Conservation (phyloP, 208 protist species). For the Angomonas deanei region DNA sequence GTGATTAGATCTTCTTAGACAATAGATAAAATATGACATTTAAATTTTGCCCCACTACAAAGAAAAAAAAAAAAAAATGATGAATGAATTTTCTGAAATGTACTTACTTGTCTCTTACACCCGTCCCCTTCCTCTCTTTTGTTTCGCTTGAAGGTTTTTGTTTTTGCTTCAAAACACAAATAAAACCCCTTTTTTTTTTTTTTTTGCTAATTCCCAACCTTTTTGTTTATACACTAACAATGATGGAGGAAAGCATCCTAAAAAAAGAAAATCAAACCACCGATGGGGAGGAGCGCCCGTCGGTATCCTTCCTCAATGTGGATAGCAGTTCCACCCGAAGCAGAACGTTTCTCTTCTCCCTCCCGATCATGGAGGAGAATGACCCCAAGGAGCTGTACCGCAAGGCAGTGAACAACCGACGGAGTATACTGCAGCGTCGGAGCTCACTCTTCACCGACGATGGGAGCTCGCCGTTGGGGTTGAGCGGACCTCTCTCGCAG, state of each 20-base stretch:
- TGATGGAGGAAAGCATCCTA: not conserved
- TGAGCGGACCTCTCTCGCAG: no score
- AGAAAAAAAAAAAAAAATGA: no score
- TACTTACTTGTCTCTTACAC: not conserved
- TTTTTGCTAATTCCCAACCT: not conserved
- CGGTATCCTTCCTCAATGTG: not conserved
- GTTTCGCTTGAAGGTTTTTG: not conserved
- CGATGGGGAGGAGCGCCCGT: not conserved
- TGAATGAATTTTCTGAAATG: not conserved
- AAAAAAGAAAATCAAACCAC: no score
- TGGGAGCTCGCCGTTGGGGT: no score
- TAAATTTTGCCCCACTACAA: no score
- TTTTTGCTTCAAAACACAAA: not conserved
- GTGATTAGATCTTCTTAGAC: not conserved
- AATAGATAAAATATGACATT: constrained; percentile 1
- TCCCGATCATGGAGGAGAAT: no score
- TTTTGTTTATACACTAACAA: not conserved
- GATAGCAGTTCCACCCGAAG: not conserved
- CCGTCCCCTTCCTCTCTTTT: not conserved
- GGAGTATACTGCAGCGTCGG: no score
- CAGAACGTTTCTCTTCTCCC: not conserved
- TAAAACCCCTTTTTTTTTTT: not conserved
- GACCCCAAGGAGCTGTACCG: no score
- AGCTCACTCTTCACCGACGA: no score
- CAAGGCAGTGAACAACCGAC: no score